phyloP scores from a whole-genome alignment of 139 green algal genomes.

The Protoeuglena noctilucae region DNA sequence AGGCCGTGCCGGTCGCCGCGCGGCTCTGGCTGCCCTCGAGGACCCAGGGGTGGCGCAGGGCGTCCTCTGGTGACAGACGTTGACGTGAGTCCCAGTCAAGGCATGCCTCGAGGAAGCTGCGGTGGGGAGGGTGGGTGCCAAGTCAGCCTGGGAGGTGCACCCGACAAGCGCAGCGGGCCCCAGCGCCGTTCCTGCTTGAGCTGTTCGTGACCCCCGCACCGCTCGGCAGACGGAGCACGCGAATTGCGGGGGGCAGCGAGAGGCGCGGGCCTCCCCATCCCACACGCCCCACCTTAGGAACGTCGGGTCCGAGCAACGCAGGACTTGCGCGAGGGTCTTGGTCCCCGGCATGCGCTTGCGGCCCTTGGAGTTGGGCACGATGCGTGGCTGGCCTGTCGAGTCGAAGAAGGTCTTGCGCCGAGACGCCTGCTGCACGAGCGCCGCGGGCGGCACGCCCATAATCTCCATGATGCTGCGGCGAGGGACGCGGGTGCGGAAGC shows the following conservation, averaged over 20 bases:
- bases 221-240: background rate
- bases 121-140: constrained; percentile 32
- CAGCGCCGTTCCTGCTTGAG: constrained; percentile 13
- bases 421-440: constrained; percentile 34
- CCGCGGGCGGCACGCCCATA: constrained; percentile 25
- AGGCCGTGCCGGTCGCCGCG: no score
- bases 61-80: constrained; percentile 53
- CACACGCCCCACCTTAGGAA: constrained; percentile 21
- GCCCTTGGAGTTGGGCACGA: constrained; percentile 39
- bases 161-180: background rate
- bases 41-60: constrained; percentile 51
- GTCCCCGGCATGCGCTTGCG: constrained; percentile 19
- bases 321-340: constrained; percentile 17
- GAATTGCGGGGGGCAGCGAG: background rate
- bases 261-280: background rate
- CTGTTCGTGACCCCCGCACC: constrained; percentile 9
- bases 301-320: constrained; percentile 21
- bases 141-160: constrained; percentile 16
- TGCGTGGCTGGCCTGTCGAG: constrained; percentile 14
- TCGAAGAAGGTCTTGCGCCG: constrained; percentile 68
- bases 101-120: constrained; percentile 43
- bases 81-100: constrained; percentile 48
- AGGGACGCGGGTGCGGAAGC: background rate
- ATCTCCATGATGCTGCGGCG: constrained; percentile 16
- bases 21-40: no score